Percentiles rank a stretch among this genome's conserved stretches.
Conservation (phyloP, 768 basidiomycete genomes). For the Termitomyces sp. region DNA sequence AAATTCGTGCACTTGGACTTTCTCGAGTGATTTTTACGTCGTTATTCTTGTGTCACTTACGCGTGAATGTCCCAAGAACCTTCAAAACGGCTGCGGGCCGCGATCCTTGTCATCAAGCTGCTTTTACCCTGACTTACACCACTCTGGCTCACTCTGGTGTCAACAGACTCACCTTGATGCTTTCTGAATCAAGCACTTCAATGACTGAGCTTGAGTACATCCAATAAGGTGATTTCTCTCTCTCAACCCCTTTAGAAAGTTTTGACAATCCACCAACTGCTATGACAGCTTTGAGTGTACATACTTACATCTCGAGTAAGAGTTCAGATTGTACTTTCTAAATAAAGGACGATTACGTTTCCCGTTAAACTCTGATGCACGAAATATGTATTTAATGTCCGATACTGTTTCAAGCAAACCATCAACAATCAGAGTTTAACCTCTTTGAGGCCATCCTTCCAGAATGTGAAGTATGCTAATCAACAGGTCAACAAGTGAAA, state of each 20-base stretch:
- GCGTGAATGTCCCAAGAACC: too few relatives aligned
- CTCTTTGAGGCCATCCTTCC: slow-evolving; percentile 91
- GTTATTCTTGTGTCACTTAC: too few relatives aligned
- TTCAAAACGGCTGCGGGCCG: too few relatives aligned
- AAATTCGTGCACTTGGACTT: too few relatives aligned
- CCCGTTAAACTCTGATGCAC: neutral
- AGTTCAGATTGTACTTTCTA: neutral
- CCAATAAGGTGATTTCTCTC: neutral
- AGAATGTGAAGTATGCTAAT: slow-evolving; percentile 86
- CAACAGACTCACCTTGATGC: too few relatives aligned
- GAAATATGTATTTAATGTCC: neutral
- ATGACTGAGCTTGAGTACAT: too few relatives aligned
- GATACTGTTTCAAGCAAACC: slow-evolving; percentile 11
- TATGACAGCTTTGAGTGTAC: neutral
- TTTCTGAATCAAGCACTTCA: too few relatives aligned
- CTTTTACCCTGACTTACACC: neutral
- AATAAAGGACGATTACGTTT: neutral
- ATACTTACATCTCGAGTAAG: too few relatives aligned
- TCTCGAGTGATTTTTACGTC: neutral
- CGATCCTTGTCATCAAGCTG: neutral
- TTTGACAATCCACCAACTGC: neutral
- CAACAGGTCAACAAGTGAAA: slow-evolving; percentile 6
- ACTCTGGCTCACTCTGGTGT: neutral
- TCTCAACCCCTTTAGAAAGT: neutral
- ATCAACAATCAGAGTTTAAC: slow-evolving; percentile 49